Percentiles rank a stretch among this genome's conserved stretches.
These are phyloP conservation scores for Lachnellula willkommii DNA, from an alignment of 2,329 filamentous ascomycete species.

Conservation along the genomic window DNA sequence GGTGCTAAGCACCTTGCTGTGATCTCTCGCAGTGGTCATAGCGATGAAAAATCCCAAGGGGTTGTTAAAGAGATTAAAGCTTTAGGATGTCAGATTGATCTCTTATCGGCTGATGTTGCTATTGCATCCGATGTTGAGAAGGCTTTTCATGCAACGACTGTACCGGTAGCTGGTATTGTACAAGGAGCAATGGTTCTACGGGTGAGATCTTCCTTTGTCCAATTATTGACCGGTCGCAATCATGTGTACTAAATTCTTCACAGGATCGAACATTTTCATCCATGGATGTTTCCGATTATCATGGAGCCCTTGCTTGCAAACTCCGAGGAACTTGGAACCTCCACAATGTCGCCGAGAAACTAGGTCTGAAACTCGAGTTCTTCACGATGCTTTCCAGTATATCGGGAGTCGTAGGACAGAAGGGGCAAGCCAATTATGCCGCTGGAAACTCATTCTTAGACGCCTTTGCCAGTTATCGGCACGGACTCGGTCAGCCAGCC, in stretches of 20 bases:
- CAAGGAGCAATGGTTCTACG: conserved; percentile 32
- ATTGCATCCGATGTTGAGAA: conserved; percentile 6
- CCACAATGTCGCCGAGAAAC: conserved; percentile 9
- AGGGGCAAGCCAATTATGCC: conserved; percentile 43
- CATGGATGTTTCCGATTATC: conserved; percentile 14
- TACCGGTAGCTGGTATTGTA: conserved; percentile 24
- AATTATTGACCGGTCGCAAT: background rate
- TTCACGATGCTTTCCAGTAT: conserved; percentile 37
- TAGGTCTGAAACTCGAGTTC: conserved; percentile 34
- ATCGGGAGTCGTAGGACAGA: conserved; percentile 32
- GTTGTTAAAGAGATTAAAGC: conserved; percentile 7
- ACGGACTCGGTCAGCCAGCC: conserved; percentile 37
- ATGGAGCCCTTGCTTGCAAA: conserved; percentile 8
- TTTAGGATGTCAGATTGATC: conserved; percentile 10
- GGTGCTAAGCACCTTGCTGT: conserved; percentile 17
- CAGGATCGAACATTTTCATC: conserved; percentile 12
- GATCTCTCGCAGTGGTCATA: conserved; percentile 12
- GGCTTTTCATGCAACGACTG: conserved; percentile 2
- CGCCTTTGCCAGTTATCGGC: conserved; percentile 36
- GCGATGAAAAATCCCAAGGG: conserved; percentile 9
- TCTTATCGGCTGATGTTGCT: conserved; percentile 9
- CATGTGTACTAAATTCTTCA: background rate
- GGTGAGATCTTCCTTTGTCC: conserved; percentile 2
- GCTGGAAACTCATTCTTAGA: conserved; percentile 46
- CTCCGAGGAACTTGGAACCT: conserved; percentile 22